Conservation (phyloP, 106 monocot species). For the Narthecium ossifragum region DNA sequence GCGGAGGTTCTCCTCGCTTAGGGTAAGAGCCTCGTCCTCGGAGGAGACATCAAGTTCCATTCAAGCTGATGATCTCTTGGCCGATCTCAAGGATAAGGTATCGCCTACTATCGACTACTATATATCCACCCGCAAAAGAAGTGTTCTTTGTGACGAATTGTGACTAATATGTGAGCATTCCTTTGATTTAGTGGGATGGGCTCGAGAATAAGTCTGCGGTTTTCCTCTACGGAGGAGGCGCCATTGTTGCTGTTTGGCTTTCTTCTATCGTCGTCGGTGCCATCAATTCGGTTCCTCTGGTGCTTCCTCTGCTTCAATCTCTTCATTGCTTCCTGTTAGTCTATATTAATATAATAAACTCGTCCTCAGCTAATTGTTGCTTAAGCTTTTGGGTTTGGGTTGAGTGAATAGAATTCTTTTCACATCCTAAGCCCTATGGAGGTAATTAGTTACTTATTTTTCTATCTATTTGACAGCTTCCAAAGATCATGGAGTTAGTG, state of each 20-base stretch:
- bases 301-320: conserved; percentile 6
- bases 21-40: conserved; percentile 52
- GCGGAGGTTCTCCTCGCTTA: conserved; percentile 49
- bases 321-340: too few species aligned
- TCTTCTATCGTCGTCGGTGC: conserved; percentile 81
- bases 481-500: conserved; percentile 82
- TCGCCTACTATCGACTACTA: too few species aligned
- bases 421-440: too few species aligned
- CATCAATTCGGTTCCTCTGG: conserved; percentile 93
- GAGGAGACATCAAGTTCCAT: conserved; percentile 51
- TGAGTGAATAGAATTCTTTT: too few species aligned
- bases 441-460: not conserved
- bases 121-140: too few species aligned
- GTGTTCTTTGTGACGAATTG: too few species aligned
- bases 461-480: conserved; percentile 39
- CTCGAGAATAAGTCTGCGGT: conserved; percentile 90
- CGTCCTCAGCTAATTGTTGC: too few species aligned
- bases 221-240: conserved; percentile 91
- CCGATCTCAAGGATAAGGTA: conserved; percentile 87
- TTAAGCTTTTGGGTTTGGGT: too few species aligned
- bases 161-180: conserved; percentile 3
- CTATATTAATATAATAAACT: too few species aligned
- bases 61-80: conserved; percentile 50
- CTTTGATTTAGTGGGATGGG: conserved; percentile 95
- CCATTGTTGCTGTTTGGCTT: conserved; percentile 82